These are phyloP conservation scores for Pterocarpus macrocarpus DNA, from an alignment of 306 rosid genomes.

Conservation along the genomic window DNA sequence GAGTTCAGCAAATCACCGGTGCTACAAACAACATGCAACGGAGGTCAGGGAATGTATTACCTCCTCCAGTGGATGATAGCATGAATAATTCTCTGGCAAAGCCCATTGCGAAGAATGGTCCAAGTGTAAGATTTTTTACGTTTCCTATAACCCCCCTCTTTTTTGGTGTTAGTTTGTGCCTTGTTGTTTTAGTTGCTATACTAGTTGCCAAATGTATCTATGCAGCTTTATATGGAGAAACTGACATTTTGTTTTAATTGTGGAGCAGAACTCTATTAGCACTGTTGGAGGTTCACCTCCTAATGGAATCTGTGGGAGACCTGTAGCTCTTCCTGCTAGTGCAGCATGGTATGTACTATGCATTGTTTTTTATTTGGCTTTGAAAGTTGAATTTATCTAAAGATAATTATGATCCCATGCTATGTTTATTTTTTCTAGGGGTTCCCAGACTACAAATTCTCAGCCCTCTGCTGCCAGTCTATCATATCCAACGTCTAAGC, in stretches of 20 bases:
- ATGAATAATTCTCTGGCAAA: slow-evolving; percentile 62
- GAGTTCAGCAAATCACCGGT: slow-evolving; percentile 96
- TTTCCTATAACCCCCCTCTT: neutral
- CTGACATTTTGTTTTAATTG: slow-evolving; percentile 42
- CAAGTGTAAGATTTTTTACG: slow-evolving; percentile 69
- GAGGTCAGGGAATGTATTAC: slow-evolving; percentile 83
- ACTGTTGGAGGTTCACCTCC: slow-evolving; percentile 77
- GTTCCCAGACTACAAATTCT: slow-evolving; percentile 72
- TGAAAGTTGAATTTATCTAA: slow-evolving; percentile 35
- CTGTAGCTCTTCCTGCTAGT: slow-evolving; percentile 74
- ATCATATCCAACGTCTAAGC: slow-evolving; percentile 58
- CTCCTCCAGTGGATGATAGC: slow-evolving; percentile 83
- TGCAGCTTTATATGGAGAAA: slow-evolving; percentile 21
- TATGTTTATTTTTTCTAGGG: slow-evolving; percentile 63
- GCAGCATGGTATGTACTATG: slow-evolving; percentile 78
- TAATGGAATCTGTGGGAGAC: slow-evolving; percentile 77
- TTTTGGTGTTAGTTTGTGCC: neutral
- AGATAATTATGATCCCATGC: slow-evolving; percentile 23
- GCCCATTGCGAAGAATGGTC: slow-evolving; percentile 65
- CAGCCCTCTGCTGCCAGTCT: slow-evolving; percentile 57
- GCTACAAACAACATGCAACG: slow-evolving; percentile 71
- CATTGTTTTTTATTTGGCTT: slow-evolving; percentile 34
- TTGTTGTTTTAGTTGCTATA: neutral
- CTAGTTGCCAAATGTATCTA: slow-evolving; percentile 24
- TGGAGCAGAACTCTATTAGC: slow-evolving; percentile 65